A percentile compares a stretch with the other conserved stretches of the same genome.
These are phyloP conservation scores for Phytopythium boreale DNA, from an alignment of 352 stramenopile genomes.

Conservation along the genomic window DNA sequence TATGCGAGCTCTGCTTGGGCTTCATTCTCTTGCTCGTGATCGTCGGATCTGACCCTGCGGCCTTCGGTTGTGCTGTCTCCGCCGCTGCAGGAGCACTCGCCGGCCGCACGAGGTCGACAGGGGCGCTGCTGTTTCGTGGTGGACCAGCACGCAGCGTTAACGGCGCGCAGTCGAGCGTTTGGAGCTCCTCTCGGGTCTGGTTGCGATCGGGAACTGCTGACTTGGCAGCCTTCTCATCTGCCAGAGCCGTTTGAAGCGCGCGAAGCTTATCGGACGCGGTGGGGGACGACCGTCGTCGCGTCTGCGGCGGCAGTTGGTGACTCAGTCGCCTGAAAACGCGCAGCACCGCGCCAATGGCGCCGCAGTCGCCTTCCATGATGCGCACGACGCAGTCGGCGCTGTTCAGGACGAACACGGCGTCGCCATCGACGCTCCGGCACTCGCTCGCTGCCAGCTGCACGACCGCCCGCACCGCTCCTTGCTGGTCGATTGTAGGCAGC, in stretches of 20 bases:
- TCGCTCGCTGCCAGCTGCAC: slow-evolving; percentile 40
- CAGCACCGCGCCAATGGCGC: slow-evolving; percentile 47
- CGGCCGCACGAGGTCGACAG: neutral
- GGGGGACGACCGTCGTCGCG: neutral
- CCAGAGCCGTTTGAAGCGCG: neutral
- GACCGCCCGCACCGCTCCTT: slow-evolving; percentile 14
- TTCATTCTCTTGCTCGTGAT: neutral
- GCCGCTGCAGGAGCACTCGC: neutral
- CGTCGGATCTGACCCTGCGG: too few relatives aligned
- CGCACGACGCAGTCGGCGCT: slow-evolving; percentile 30
- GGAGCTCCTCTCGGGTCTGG: neutral
- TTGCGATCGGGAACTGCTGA: neutral
- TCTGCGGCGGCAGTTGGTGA: neutral
- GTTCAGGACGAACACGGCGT: slow-evolving; percentile 52
- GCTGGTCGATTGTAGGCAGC: neutral
- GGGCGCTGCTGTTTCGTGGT: neutral
- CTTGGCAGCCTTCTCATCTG: neutral
- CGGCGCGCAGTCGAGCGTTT: too few relatives aligned
- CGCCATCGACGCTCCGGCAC: slow-evolving; percentile 32
- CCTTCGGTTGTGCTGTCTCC: neutral
- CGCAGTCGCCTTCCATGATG: slow-evolving; percentile 28
- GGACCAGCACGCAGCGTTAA: neutral
- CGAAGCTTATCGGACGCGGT: neutral
- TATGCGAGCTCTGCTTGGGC: neutral
- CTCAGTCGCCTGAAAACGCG: slow-evolving; percentile 37